Percentiles rank a stretch among this genome's conserved stretches.
These are phyloP conservation scores for Halenospora varia DNA, from an alignment of 495 filamentous ascomycete genomes.

Conservation along the genomic window DNA sequence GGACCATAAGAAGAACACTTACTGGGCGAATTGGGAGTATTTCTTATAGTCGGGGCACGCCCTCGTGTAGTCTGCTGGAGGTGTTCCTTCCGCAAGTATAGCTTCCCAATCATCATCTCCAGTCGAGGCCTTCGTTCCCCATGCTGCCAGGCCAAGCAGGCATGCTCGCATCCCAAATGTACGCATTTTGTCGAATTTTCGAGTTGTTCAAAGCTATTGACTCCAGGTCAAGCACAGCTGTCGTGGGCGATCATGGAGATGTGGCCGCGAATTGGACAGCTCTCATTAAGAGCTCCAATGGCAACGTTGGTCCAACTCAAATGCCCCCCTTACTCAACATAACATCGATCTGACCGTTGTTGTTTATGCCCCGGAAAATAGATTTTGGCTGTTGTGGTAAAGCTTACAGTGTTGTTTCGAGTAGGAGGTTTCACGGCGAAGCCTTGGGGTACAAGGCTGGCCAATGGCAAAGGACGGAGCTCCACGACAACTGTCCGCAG, in stretches of 20 bases:
- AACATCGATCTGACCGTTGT: not conserved
- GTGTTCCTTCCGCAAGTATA: not conserved
- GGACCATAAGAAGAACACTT: conserved; percentile 14
- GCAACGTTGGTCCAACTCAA: not conserved
- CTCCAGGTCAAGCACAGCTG: not conserved
- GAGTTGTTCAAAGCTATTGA: not conserved
- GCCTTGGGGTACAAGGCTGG: not conserved
- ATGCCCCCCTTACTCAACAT: not conserved
- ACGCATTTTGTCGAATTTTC: not conserved
- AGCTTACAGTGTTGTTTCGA: not conserved
- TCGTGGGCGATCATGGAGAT: not conserved
- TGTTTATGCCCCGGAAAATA: not conserved
- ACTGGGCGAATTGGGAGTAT: conserved; percentile 44
- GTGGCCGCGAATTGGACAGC: not conserved
- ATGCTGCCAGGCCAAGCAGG: not conserved
- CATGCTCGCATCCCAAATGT: not conserved
- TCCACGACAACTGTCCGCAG: no score
- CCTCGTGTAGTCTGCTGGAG: conserved; percentile 3
- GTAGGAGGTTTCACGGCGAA: not conserved
- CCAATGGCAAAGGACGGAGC: no score
- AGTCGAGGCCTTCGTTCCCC: not conserved
- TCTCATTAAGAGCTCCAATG: not conserved
- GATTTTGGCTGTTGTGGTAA: not conserved
- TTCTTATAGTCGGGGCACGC: conserved; percentile 47
- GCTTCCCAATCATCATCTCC: not conserved